A percentile compares a stretch with the other conserved stretches of the same genome.
These are phyloP conservation scores for Zalaria sp. DNA, from an alignment of 2,329 filamentous ascomycete genomes.

Conservation along the genomic window DNA sequence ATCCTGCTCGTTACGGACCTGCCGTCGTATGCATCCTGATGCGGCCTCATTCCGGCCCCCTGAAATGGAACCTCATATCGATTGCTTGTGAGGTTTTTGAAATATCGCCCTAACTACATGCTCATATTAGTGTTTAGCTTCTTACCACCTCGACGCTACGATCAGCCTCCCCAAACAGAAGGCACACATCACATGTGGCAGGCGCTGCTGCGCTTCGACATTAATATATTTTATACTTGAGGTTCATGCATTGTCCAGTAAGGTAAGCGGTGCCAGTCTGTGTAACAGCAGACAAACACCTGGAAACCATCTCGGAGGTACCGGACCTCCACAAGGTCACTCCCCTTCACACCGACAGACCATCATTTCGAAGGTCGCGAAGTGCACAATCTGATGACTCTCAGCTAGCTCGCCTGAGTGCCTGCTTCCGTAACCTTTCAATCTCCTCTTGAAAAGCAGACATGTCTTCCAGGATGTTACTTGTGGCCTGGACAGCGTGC, in stretches of 20 bases:
- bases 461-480: slow-evolving; percentile 4
- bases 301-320: neutral
- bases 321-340: neutral
- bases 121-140: no score
- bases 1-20: no score
- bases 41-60: no score
- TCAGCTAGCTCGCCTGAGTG: neutral
- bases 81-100: no score
- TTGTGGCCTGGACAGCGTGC: neutral
- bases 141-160: no score
- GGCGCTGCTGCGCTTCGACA: no score
- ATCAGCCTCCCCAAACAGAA: no score
- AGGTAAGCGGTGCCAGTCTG: neutral
- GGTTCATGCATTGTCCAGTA: neutral
- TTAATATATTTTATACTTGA: neutral
- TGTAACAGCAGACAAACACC: neutral
- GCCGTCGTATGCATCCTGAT: no score
- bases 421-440: slow-evolving; percentile 2
- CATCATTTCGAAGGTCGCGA: neutral
- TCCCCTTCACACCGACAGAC: neutral
- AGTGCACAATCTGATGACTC: neutral
- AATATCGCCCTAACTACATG: no score
- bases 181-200: no score
- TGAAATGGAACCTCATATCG: no score
- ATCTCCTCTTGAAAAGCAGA: slow-evolving; percentile 5